phyloP scores from a whole-genome alignment of 495 filamentous ascomycete genomes.

The Hypoxylon lienhwacheense region DNA sequence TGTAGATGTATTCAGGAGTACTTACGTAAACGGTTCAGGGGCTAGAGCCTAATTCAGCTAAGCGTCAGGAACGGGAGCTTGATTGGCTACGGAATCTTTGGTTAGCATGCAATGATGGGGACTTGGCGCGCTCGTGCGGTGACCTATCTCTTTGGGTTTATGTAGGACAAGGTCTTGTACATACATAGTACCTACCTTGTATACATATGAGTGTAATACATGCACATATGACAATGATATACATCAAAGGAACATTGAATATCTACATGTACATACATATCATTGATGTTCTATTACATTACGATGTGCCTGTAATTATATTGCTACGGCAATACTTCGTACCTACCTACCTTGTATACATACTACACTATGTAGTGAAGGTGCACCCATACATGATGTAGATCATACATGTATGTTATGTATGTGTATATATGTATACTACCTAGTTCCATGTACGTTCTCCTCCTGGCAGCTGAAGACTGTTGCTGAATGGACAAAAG shows the following conservation, averaged over 20 bases:
- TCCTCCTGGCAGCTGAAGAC: conserved; percentile 1
- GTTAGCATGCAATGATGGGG: conserved; percentile 36
- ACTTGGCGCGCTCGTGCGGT: conserved; percentile 27
- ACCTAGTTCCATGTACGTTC: conserved; percentile 2
- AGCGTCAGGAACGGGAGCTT: conserved; percentile 51
- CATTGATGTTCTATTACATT: too few relatives aligned
- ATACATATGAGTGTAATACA: too few relatives aligned
- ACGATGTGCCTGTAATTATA: too few relatives aligned
- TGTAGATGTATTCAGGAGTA: conserved; percentile 26
- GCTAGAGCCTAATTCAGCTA: conserved; percentile 32
- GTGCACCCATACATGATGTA: neutral
- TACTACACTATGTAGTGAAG: neutral
- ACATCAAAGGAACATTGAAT: too few relatives aligned
- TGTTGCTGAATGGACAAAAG: neutral
- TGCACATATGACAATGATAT: too few relatives aligned
- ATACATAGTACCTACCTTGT: too few relatives aligned
- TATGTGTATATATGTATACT: too few relatives aligned
- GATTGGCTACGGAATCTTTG: conserved; percentile 52
- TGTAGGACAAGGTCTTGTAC: too few relatives aligned
- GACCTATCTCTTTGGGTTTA: conserved; percentile 24
- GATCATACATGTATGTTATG: too few relatives aligned
- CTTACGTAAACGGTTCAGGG: conserved; percentile 7
- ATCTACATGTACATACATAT: too few relatives aligned
- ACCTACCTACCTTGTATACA: too few relatives aligned
- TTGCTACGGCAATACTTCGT: too few relatives aligned